Base-by-base conservation (phyloP, 257 asterid species). In the Jaltomata sinuosa region DNA sequence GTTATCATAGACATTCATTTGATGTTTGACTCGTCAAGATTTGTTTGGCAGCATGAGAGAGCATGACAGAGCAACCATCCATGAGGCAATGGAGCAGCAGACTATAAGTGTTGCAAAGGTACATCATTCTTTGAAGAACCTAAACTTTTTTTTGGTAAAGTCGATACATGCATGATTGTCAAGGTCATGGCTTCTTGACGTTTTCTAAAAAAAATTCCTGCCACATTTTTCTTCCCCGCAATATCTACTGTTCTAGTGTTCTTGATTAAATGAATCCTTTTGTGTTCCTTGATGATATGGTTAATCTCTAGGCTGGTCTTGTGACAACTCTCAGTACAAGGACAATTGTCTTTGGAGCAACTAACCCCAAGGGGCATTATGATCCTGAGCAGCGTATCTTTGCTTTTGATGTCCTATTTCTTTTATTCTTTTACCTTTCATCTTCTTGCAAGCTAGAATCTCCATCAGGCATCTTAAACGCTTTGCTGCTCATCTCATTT, bases 31-130 rank as follows among this genome's bases (percentile, higher is more conserved):
- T 67, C 18, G 40, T 83, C 40, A 47, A 29, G 67, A 42, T 45
- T 47, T 87, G 76, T 81, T 84, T 89, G 83, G 53, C 86, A 97
- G 99, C 93, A 97, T 97, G 99, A 97, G 97, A 90, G 95, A 88
- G 85, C 98, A 97, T 85, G 99, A 97, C 84, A 88, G 99, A 85
- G 94, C 98, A 87, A 97, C 99, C 83, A 97, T 97, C 89, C 99
- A 97, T 84, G 98, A 97, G 89, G 99, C 98, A 27, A 97, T 97
- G 99, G 99, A 97, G 89, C 99, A 97, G 90, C 98, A 97, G 91
- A 97, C 99, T 15, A 97, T 97, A 82, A 97, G 99, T 90, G 98
- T 97, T 77, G 98, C 99, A 83, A 97, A 97, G 99, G 99, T 97
- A 93, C 77, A 74, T 65, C 62, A 18, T 85, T 79, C 21, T 54